Base-by-base conservation (phyloP, 2,329 filamentous ascomycete genomes). In the Leptographium flavum region DNA sequence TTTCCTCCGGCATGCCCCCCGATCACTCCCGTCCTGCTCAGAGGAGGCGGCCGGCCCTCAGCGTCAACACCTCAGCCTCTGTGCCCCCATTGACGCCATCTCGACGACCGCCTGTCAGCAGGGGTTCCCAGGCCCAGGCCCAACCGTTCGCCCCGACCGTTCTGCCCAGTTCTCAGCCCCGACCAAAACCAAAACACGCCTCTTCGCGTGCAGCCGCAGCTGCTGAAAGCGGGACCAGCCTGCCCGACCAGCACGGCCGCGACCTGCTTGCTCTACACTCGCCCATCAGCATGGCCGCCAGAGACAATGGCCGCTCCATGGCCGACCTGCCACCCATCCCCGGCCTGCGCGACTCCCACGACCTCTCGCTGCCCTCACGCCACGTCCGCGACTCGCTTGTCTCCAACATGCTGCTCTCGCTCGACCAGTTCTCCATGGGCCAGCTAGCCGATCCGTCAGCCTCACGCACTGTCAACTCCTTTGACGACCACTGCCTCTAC, bases 401-500 rank as follows among this genome's bases (percentile, higher is more conserved):
- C 48, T 83, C 92, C 63, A 94, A 95, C 62, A 92, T 98, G 82
- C 78, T 96, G 49, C 71, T 92, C 52, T 94, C 88, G 35, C 79
- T 98, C 52, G 90, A 94, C 63, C 83, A 90, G 61, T 79, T 90
- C 58, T 81, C 76, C 35, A 70, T 75, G 54, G 69, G 62, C 38
- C 68, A 73, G 53, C 58, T 64, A 39, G 56, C 56, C 49, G 15
- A 38, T 31, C 32, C 31, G n/a, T 27, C 36, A 15, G 57, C 56
- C 2, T 33, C 41, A 2, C 49, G 47, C 35, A 28, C 45, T 11
- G 40, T 17, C 10, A 45, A 45, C 14, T 42, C 43, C 41, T 66
- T 60, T 43, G 63, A 65, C 51, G 64, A 70, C 44, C 56, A 59
- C 48, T 49, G 46, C 5, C 56, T 56, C 42, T 61, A 56, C 47